Percentiles rank a stretch among this genome's conserved stretches.
phyloP scores from a whole-genome alignment of 1,284 basidiomycete species.

The Takashimella koratensis region DNA sequence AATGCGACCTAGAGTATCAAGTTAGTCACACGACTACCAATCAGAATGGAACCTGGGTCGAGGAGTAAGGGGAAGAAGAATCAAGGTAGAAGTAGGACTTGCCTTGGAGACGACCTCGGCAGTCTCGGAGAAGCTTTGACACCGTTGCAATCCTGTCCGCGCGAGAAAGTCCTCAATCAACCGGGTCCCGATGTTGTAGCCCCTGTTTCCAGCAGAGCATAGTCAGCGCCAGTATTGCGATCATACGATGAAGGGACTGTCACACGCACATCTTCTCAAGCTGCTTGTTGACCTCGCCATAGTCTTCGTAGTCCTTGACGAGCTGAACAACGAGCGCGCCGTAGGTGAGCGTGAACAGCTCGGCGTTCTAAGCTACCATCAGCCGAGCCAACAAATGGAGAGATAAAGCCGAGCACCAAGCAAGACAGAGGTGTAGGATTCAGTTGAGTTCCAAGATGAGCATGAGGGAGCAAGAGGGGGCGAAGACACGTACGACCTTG shows the following conservation, averaged over 20 bases:
- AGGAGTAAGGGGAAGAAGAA: too few relatives aligned
- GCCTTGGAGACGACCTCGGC: slow-evolving; percentile 90
- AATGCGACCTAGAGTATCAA: slow-evolving; percentile 88
- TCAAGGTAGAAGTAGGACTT: slow-evolving; percentile 1
- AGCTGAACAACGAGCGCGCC: slow-evolving; percentile 97
- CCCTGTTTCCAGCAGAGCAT: slow-evolving; percentile 58
- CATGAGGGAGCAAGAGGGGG: background rate
- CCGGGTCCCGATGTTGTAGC: slow-evolving; percentile 95
- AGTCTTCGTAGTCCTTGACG: slow-evolving; percentile 99
- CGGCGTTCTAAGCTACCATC: too few relatives aligned
- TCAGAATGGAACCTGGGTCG: too few relatives aligned
- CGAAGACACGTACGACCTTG: slow-evolving; percentile 68
- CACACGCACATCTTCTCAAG: slow-evolving; percentile 58
- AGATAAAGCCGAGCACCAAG: slow-evolving; percentile 9
- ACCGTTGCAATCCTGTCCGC: slow-evolving; percentile 76
- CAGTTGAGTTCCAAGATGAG: background rate
- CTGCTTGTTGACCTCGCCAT: slow-evolving; percentile 69
- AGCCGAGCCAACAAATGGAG: too few relatives aligned
- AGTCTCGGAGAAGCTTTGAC: slow-evolving; percentile 86
- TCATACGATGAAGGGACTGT: background rate
- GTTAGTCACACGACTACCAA: background rate
- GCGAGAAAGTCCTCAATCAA: slow-evolving; percentile 98
- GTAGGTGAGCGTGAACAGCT: slow-evolving; percentile 95
- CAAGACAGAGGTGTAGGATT: background rate
- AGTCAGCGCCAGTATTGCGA: background rate